phyloP scores from a whole-genome alignment of 768 basidiomycete genomes.

The Cantharellus cinnabarinus region DNA sequence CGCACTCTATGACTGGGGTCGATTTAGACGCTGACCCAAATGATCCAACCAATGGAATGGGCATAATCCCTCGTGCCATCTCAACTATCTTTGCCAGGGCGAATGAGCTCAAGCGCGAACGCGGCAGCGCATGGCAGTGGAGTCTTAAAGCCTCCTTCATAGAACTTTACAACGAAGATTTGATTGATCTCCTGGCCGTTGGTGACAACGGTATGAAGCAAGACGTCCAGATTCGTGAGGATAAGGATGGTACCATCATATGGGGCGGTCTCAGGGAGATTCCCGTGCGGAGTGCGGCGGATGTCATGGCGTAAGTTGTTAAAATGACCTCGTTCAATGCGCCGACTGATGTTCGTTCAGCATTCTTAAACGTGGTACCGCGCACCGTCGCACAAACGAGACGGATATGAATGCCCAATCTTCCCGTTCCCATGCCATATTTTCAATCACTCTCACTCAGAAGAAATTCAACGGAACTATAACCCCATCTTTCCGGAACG shows the following conservation, averaged over 20 bases:
- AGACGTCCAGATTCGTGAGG: constrained; percentile 90
- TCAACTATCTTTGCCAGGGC: constrained; percentile 68
- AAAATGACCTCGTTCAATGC: background rate
- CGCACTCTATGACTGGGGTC: constrained; percentile 92
- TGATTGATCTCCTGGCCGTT: constrained; percentile 77
- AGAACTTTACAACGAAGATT: constrained; percentile 97
- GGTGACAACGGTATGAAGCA: constrained; percentile 46
- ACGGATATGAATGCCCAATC: constrained; percentile 99
- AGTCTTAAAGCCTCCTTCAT: constrained; percentile 80
- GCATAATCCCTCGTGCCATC: constrained; percentile 89
- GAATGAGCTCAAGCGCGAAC: constrained; percentile 55
- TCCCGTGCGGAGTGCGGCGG: constrained; percentile 55
- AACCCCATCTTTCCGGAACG: constrained; percentile 40
- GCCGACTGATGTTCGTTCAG: constrained; percentile 19
- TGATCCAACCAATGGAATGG: constrained; percentile 70
- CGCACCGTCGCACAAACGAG: constrained; percentile 83
- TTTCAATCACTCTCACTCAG: constrained; percentile 85
- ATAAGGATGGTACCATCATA: constrained; percentile 89
- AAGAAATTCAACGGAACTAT: constrained; percentile 56
- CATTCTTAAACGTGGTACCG: constrained; percentile 72
- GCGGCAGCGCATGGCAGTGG: constrained; percentile 55
- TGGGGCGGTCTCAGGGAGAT: constrained; percentile 94
- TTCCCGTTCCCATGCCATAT: constrained; percentile 96
- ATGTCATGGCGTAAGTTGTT: constrained; percentile 76
- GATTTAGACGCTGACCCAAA: constrained; percentile 74